A percentile compares a stretch with the other conserved stretches of the same genome.
phyloP scores from a whole-genome alignment of 2,329 filamentous ascomycete species.

The Calonectria multiphialidica region DNA sequence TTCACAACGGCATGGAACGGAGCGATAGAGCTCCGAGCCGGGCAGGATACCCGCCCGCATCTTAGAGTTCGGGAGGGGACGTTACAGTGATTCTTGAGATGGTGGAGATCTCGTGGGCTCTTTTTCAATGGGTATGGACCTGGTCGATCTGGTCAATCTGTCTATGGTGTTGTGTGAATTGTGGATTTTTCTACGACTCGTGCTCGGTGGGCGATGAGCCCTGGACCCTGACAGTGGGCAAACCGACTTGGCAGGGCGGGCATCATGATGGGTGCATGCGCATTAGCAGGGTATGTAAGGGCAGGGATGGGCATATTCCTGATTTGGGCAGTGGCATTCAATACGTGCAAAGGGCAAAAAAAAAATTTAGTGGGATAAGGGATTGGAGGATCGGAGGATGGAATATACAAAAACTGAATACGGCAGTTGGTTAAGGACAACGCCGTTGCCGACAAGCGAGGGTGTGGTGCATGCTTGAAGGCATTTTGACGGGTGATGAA shows the following conservation, averaged over 20 bases:
- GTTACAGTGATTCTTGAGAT: not conserved
- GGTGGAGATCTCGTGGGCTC: not conserved
- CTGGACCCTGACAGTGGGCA: constrained; percentile 24
- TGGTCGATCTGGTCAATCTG: not conserved
- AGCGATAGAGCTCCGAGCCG: not conserved
- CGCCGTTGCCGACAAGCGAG: constrained; percentile 26
- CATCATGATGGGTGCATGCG: not conserved
- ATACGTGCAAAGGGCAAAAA: not conserved
- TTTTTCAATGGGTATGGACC: not conserved
- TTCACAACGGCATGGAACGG: constrained; percentile 10
- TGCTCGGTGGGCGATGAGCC: constrained; percentile 15
- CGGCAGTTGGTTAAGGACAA: constrained; percentile 11
- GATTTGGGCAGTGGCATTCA: not conserved
- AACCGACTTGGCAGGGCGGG: constrained; percentile 14
- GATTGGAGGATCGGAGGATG: not conserved
- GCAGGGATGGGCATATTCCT: not conserved
- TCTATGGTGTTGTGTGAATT: not conserved
- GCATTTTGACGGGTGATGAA: constrained; percentile 18
- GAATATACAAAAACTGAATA: constrained; percentile 8
- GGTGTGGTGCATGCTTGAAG: not conserved
- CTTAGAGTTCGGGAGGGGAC: not conserved
- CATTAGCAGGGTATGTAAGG: constrained; percentile 1
- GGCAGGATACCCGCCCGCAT: not conserved
- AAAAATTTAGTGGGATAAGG: not conserved
- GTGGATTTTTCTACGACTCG: not conserved